Conservation (phyloP, 2,329 filamentous ascomycete genomes). For the Sphaerulina musiva region DNA sequence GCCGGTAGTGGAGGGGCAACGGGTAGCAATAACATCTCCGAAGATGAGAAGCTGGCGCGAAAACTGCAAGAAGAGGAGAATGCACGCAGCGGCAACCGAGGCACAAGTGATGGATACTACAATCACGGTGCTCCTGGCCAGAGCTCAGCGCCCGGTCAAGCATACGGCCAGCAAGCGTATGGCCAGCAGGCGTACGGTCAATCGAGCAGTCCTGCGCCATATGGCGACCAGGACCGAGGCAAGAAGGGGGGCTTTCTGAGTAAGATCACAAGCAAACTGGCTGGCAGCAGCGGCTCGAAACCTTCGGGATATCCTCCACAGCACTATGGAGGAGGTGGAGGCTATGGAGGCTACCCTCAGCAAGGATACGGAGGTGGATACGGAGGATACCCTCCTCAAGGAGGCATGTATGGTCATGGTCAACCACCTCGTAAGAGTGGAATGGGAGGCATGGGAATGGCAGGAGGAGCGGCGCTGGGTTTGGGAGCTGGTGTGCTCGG, state of each 20-base stretch:
- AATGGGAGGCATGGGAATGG: constrained; percentile 51
- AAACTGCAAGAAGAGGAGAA: constrained; percentile 80
- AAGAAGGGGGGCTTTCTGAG: constrained; percentile 43
- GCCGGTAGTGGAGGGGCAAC: constrained; percentile 29
- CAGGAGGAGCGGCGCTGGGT: constrained; percentile 69
- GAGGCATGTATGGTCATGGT: neutral
- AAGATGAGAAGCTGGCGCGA: constrained; percentile 68
- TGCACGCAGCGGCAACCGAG: constrained; percentile 44
- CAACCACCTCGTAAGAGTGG: constrained; percentile 24
- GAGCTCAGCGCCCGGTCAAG: constrained; percentile 16
- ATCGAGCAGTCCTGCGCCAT: constrained; percentile 4
- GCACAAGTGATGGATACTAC: constrained; percentile 47
- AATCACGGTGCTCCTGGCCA: constrained; percentile 9
- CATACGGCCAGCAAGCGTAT: constrained; percentile 32
- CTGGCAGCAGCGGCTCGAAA: constrained; percentile 21
- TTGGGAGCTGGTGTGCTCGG: constrained; percentile 75
- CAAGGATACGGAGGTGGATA: constrained; percentile 25
- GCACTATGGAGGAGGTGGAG: neutral
- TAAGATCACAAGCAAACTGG: constrained; percentile 48
- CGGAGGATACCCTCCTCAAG: constrained; percentile 33
- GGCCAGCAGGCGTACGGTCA: constrained; percentile 21
- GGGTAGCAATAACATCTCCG: constrained; percentile 40
- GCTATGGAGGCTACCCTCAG: constrained; percentile 34
- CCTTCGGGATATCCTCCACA: constrained; percentile 23
- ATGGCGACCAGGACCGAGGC: constrained; percentile 31